Conservation (phyloP, 179 eudicot species). For the Beta lomatogona region DNA sequence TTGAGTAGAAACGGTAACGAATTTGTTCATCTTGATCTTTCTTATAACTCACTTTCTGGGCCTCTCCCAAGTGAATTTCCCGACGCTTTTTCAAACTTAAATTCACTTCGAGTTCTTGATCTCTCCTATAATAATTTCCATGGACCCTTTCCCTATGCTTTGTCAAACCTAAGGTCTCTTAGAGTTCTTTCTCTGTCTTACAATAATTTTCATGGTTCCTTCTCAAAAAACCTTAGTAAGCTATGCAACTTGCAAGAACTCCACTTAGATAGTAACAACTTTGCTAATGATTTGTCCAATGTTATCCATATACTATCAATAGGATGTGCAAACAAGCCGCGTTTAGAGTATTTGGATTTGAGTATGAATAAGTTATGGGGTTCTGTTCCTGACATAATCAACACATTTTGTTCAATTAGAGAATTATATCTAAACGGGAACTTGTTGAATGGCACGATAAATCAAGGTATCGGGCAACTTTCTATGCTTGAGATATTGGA, state of each 20-base stretch:
- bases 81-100: neutral
- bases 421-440: neutral
- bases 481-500: neutral
- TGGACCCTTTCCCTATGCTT: constrained; percentile 18
- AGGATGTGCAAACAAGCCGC: neutral
- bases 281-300: neutral
- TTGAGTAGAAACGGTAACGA: neutral
- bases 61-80: constrained; percentile 3
- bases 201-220: neutral
- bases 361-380: constrained; percentile 21
- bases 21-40: constrained; percentile 14
- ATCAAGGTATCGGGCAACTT: constrained; percentile 13
- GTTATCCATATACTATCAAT: neutral
- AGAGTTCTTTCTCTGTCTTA: neutral
- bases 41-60: neutral
- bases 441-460: constrained; percentile 8
- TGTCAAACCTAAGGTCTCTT: neutral
- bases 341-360: constrained; percentile 21
- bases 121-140: constrained; percentile 12
- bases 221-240: neutral
- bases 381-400: neutral
- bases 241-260: neutral
- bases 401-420: neutral
- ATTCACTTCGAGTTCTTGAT: neutral
- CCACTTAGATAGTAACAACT: neutral